Base-by-base conservation (phyloP, 164 flowering plant genomes). In the Aristolochia fimbriata region DNA sequence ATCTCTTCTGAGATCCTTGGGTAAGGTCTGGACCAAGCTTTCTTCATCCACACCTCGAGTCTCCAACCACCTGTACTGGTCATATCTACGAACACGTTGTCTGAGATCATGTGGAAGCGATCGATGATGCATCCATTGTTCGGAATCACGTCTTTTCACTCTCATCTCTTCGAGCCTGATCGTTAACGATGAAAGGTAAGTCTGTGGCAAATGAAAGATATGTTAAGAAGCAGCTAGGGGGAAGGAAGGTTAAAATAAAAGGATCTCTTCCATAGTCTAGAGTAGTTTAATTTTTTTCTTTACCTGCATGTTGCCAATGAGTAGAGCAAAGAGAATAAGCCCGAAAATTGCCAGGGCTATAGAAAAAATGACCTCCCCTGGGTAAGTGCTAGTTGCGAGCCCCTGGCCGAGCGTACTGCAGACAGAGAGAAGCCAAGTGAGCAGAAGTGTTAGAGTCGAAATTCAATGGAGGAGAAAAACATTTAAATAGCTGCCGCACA, bases 261-360 rank as follows among this genome's bases (percentile, higher is more conserved):
- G 6, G 30, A 37, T 37, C 4, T 7, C 9, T 37, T 37, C 43
- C 2, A 53, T 21, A 24, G 27, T 5, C 21, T 5, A 19, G 25
- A 53, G 27, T 27, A 27, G 30, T 27, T 27, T 27, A 5, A 27
- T 53, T 21, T 46, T 51, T 25, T 47, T 21, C 51, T 10, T 51
- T 54, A 88, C 99, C 97, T 94, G 97, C 97, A 94, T 94, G 64
- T 94, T 94, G 60, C 97, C 96, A 51, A 94, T 94, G 43, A 94
- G 90, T 62, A 88, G 80, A 2, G 96, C 71, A 77, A 94, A 91
- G n/a, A 94, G 60, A 41, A 94, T 91, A 78, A 91, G 70, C 62
- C 99, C 99, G 17, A 78, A 53, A 37, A 88, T 85, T 45, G 99
- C 79, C 58, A 93, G 79, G 67, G 75, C 75, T 55, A 94, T 83